These are phyloP conservation scores for Ehretia macrophylla DNA, from an alignment of 257 asterid species.

Conservation along the genomic window DNA sequence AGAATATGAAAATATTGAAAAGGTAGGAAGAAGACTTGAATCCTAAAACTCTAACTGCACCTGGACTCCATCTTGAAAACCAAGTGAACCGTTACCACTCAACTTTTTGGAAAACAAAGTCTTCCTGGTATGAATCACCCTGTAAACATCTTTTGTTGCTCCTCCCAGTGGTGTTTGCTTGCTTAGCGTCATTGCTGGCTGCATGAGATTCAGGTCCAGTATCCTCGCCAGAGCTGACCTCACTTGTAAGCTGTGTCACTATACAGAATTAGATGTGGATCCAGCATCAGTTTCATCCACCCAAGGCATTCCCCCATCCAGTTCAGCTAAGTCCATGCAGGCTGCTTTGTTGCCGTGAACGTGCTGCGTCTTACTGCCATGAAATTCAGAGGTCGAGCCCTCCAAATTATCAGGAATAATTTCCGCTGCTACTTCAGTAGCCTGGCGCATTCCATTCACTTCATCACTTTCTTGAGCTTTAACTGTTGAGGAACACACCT, in stretches of 20 bases:
- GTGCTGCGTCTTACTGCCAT: constrained; percentile 10
- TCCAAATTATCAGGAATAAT: constrained; percentile 6
- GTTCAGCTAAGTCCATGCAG: constrained; percentile 11
- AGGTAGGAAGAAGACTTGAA: constrained; percentile 32
- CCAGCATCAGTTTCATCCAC: constrained; percentile 33
- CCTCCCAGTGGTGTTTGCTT: constrained; percentile 17
- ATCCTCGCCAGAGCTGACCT: constrained; percentile 6
- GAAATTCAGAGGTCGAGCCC: constrained; percentile 5
- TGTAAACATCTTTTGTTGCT: constrained; percentile 18
- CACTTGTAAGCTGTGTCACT: constrained; percentile 9
- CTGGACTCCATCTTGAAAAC: constrained; percentile 47
- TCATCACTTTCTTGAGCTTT: constrained; percentile 15
- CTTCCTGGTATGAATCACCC: constrained; percentile 22
- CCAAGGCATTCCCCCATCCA: constrained; percentile 13
- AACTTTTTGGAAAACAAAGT: constrained; percentile 33
- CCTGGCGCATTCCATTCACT: constrained; percentile 14
- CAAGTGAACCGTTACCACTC: constrained; percentile 33
- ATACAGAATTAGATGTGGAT: constrained; percentile 17
- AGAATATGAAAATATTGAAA: constrained; percentile 3
- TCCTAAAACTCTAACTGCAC: constrained; percentile 74
- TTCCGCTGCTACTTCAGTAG: constrained; percentile 8
- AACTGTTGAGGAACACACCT: constrained; percentile 21
- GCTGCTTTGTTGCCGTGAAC: constrained; percentile 18
- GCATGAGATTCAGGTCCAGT: constrained; percentile 1
- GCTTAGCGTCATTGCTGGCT: constrained; percentile 9